A percentile compares a stretch with the other conserved stretches of the same genome.
Evolutionary conservation across 108 stramenopile genomes (phyloP).

Genomic region (Poteriospumella lacustris): DNA sequence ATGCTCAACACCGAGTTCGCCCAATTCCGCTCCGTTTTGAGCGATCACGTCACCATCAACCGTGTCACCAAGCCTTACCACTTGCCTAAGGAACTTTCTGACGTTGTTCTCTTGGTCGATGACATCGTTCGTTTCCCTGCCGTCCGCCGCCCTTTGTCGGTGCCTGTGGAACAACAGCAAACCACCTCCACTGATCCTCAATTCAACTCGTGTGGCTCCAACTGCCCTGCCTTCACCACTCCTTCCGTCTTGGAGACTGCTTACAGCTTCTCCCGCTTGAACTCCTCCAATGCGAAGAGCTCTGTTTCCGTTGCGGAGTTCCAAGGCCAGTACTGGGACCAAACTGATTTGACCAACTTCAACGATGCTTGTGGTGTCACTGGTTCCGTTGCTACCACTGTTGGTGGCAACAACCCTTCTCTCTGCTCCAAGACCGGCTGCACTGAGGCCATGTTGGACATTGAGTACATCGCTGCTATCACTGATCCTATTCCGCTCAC

Average conservation of each 20-base stretch:
- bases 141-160: background rate
- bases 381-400: conserved; percentile 12
- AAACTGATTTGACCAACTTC: conserved; percentile 31
- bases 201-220: conserved; percentile 27
- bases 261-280: conserved; percentile 20
- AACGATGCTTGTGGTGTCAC: conserved; percentile 25
- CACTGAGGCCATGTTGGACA: conserved; percentile 39
- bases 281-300: background rate
- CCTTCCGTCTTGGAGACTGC: conserved; percentile 28
- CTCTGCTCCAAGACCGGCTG: conserved; percentile 30
- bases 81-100: background rate
- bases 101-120: conserved; percentile 11
- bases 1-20: conserved; percentile 29
- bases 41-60: background rate
- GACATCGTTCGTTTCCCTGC: conserved; percentile 30
- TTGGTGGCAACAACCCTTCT: conserved; percentile 28
- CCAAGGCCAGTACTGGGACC: conserved; percentile 43
- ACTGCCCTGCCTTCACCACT: conserved; percentile 30
- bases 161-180: background rate
- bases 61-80: conserved; percentile 15
- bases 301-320: conserved; percentile 41
- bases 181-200: background rate
- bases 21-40: background rate
- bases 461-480: conserved; percentile 41
- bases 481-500: conserved; percentile 35